Percentiles rank a stretch among this genome's conserved stretches.
Evolutionary conservation across 179 eudicot species (phyloP).

Genomic region (Vitellaria paradoxa): DNA sequence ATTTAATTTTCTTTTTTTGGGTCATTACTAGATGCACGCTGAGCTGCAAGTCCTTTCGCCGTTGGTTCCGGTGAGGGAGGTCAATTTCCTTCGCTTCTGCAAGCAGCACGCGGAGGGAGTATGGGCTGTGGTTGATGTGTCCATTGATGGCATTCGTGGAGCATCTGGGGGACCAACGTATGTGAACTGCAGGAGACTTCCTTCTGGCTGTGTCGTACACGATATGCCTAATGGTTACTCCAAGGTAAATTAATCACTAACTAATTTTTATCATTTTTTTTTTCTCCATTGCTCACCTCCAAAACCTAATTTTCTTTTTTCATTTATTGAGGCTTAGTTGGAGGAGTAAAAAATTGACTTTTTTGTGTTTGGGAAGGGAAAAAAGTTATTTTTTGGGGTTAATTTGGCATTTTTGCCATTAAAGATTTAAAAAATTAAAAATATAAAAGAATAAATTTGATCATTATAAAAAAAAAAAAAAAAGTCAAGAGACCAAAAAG

Average conservation of each 20-base stretch:
- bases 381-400: too few species aligned
- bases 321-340: conserved; percentile 43
- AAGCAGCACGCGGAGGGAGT: conserved; percentile 93
- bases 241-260: conserved; percentile 46
- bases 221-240: conserved; percentile 99
- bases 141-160: conserved; percentile 69
- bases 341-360: neutral
- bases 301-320: neutral
- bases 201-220: conserved; percentile 93
- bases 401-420: too few species aligned
- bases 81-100: conserved; percentile 88
- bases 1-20: neutral
- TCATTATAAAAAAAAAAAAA: too few species aligned
- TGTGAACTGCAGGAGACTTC: conserved; percentile 77
- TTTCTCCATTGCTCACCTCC: conserved; percentile 9
- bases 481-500: too few species aligned
- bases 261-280: neutral
- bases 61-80: conserved; percentile 82
- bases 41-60: conserved; percentile 94
- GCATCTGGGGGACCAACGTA: conserved; percentile 46
- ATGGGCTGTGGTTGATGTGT: conserved; percentile 97
- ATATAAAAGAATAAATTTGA: too few species aligned
- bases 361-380: too few species aligned
- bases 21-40: conserved; percentile 70
- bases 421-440: too few species aligned